A percentile compares a stretch with the other conserved stretches of the same genome.
These are phyloP conservation scores for Gleditsia sinensis DNA, from an alignment of 306 rosid species.

Conservation along the genomic window DNA sequence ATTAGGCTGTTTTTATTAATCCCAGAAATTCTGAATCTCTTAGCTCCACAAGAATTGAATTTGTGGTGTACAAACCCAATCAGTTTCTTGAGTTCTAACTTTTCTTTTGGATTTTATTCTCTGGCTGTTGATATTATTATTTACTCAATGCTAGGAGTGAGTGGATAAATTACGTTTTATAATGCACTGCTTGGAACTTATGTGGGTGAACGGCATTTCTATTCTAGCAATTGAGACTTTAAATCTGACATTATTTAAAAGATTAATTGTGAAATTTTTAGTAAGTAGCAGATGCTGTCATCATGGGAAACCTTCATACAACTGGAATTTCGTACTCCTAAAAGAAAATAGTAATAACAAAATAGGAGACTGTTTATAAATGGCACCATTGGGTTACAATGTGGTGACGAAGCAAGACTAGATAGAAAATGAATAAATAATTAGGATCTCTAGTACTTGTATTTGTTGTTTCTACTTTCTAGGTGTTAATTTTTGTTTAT, in stretches of 20 bases:
- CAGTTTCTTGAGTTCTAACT: neutral
- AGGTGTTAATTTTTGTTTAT: constrained; percentile 13
- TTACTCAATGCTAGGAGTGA: constrained; percentile 4
- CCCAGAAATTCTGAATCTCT: neutral
- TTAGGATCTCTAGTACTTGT: neutral
- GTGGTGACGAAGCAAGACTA: neutral
- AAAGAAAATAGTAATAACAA: neutral
- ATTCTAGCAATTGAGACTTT: neutral
- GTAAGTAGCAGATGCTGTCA: neutral
- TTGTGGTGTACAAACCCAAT: neutral
- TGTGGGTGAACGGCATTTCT: neutral
- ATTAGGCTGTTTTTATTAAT: neutral
- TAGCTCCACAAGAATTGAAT: neutral
- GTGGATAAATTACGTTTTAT: neutral
- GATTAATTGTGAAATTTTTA: neutral
- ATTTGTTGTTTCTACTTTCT: neutral
- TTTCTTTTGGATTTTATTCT: neutral
- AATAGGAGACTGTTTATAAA: neutral
- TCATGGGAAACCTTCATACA: neutral
- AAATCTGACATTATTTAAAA: neutral
- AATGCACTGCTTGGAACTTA: neutral
- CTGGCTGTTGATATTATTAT: neutral
- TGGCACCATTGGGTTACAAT: neutral
- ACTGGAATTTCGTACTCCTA: neutral
- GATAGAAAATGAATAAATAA: neutral